Evolutionary conservation across 768 basidiomycete species (phyloP).

Genomic region (Tephrocybe sp.): DNA sequence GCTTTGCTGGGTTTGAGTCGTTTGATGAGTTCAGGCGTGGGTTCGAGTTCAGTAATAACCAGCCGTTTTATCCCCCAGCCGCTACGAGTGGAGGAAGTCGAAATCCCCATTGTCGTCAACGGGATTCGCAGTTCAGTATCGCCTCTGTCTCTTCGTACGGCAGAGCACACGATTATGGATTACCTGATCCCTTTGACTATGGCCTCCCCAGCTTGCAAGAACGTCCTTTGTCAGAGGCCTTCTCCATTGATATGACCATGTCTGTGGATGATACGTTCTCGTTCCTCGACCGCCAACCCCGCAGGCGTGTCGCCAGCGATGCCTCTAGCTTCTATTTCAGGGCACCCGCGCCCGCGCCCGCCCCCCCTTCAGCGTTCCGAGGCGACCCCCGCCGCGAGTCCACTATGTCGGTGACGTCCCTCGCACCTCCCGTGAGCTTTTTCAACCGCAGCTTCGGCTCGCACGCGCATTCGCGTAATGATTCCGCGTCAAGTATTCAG

Average conservation of each 20-base stretch:
- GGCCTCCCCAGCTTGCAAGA: constrained; percentile 50
- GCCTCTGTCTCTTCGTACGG: constrained; percentile 82
- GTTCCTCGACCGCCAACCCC: constrained; percentile 42
- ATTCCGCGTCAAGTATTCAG: constrained; percentile 56
- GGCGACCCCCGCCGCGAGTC: constrained; percentile 64
- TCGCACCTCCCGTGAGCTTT: constrained; percentile 66
- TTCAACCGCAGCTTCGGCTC: constrained; percentile 62
- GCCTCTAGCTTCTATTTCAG: constrained; percentile 77
- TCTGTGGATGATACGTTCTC: constrained; percentile 76
- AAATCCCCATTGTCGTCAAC: constrained; percentile 35
- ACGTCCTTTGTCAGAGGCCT: constrained; percentile 55
- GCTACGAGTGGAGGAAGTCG: constrained; percentile 30
- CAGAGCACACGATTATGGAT: constrained; percentile 57
- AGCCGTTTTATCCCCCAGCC: constrained; percentile 63
- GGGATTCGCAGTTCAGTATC: constrained; percentile 68
- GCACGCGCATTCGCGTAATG: constrained; percentile 48
- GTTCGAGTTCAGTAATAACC: constrained; percentile 66
- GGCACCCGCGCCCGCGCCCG: constrained; percentile 34
- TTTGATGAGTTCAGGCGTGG: constrained; percentile 79
- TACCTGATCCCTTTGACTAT: constrained; percentile 73
- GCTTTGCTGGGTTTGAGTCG: constrained; percentile 71
- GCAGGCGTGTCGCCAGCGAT: constrained; percentile 66
- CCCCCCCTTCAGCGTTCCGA: constrained; percentile 32
- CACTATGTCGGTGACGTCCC: constrained; percentile 47
- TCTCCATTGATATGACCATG: constrained; percentile 38